Percentiles rank a stretch among this genome's conserved stretches.
Evolutionary conservation across 108 stramenopile species (phyloP).

Genomic region (Skeletonema grethae): DNA sequence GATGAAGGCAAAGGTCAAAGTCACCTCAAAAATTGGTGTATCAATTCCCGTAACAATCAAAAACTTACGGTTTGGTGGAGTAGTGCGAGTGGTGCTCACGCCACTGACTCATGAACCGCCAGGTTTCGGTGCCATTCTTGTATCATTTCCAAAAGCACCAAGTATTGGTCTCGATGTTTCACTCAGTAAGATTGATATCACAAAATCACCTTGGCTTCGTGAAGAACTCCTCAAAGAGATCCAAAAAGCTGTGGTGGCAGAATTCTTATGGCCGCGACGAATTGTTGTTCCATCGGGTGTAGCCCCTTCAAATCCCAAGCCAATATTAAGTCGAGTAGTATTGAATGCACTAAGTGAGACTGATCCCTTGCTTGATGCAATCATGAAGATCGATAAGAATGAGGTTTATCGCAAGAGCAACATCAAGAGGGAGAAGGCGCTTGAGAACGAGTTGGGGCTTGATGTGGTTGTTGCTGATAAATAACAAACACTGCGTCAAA

Average conservation of each 20-base stretch:
- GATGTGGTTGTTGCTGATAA: slow-evolving; percentile 8
- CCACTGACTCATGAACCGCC: slow-evolving; percentile 22
- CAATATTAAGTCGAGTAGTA: slow-evolving; percentile 3
- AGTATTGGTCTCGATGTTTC: slow-evolving; percentile 30
- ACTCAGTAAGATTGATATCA: slow-evolving; percentile 21
- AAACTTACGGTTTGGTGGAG: slow-evolving; percentile 37
- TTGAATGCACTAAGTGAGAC: slow-evolving; percentile 14
- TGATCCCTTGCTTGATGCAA: slow-evolving; percentile 13
- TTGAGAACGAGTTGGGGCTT: slow-evolving; percentile 1
- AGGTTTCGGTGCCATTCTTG: slow-evolving; percentile 39
- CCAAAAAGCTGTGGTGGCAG: slow-evolving; percentile 21
- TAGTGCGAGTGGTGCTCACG: slow-evolving; percentile 31
- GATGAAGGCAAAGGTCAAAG: slow-evolving; percentile 9
- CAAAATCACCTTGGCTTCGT: slow-evolving; percentile 39
- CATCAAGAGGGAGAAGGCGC: slow-evolving; percentile 6
- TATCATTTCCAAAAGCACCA: slow-evolving; percentile 34
- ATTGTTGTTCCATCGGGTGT: slow-evolving; percentile 22
- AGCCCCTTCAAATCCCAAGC: slow-evolving; percentile 4
- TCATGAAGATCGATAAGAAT: slow-evolving; percentile 5
- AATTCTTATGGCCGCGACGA: slow-evolving; percentile 44
- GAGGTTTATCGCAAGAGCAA: slow-evolving; percentile 4
- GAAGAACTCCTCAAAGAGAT: slow-evolving; percentile 27
- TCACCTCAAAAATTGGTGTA: slow-evolving; percentile 4
- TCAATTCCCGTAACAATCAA: slow-evolving; percentile 31
- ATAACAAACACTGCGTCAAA: background rate